Conservation (phyloP, 2,329 filamentous ascomycete genomes). For the Cercospora citrullina region DNA sequence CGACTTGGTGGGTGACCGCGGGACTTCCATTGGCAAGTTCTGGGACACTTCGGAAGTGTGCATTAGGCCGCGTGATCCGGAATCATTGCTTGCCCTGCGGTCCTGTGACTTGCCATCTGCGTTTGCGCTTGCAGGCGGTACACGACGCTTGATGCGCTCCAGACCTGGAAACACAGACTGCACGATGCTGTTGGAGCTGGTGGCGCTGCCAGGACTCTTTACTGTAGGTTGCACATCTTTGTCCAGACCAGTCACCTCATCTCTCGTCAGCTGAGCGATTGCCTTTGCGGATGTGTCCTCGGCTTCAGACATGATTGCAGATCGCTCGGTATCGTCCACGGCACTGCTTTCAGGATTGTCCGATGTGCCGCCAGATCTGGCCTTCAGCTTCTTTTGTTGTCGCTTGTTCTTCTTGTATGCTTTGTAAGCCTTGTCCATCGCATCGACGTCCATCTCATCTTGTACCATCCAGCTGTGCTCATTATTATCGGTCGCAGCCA, state of each 20-base stretch:
- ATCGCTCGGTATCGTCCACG: slow-evolving; percentile 41
- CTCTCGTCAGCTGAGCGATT: neutral
- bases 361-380: slow-evolving; percentile 22
- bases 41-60: slow-evolving; percentile 35
- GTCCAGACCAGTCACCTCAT: neutral
- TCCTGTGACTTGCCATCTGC: slow-evolving; percentile 2
- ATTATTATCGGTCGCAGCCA: neutral
- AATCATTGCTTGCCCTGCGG: slow-evolving; percentile 13
- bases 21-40: slow-evolving; percentile 25
- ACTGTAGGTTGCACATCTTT: neutral
- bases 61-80: slow-evolving; percentile 16
- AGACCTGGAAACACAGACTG: slow-evolving; percentile 30
- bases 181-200: slow-evolving; percentile 24
- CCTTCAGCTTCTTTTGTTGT: slow-evolving; percentile 36
- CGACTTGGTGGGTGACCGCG: slow-evolving; percentile 2
- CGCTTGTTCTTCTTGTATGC: slow-evolving; percentile 39
- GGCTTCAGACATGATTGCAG: slow-evolving; percentile 24
- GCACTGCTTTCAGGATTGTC: slow-evolving; percentile 25
- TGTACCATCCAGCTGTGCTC: slow-evolving; percentile 22
- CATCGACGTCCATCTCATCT: slow-evolving; percentile 39
- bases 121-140: slow-evolving; percentile 12
- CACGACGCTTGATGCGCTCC: slow-evolving; percentile 31
- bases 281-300: slow-evolving; percentile 15
- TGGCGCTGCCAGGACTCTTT: slow-evolving; percentile 8
- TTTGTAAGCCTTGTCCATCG: slow-evolving; percentile 38